Conservation (phyloP, 78 protist genomes). For the Paulinella micropora region DNA sequence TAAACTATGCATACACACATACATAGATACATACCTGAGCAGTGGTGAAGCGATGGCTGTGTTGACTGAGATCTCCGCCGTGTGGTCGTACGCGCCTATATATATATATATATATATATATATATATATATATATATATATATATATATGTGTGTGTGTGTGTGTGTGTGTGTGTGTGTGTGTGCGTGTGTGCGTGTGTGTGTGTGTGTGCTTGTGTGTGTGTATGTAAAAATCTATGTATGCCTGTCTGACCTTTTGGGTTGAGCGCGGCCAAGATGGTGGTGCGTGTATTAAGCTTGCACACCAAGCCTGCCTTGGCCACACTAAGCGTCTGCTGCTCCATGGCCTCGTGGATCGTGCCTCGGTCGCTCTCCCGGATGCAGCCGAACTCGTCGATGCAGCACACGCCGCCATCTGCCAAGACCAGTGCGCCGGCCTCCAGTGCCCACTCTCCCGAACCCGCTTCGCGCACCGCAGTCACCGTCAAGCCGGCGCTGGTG, state of each 20-base stretch:
- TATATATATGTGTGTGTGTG: constrained; percentile 62
- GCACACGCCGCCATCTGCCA: constrained; percentile 97
- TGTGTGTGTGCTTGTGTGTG: too few relatives aligned
- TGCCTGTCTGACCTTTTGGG: too few relatives aligned
- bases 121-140: constrained; percentile 67
- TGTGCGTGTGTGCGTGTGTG: constrained; percentile 68
- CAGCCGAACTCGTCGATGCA: constrained; percentile 90
- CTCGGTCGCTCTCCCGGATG: constrained; percentile 61
- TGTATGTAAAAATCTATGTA: too few relatives aligned
- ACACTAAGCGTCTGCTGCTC: constrained; percentile 94
- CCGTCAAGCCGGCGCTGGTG: constrained; percentile 74
- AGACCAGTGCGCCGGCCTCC: constrained; percentile 92
- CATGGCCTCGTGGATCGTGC: constrained; percentile 60
- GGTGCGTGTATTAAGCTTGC: constrained; percentile 69
- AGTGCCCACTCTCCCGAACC: constrained; percentile 48
- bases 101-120: too few relatives aligned
- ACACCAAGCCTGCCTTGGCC: constrained; percentile 91
- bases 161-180: constrained; percentile 66
- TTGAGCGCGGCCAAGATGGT: constrained; percentile 56
- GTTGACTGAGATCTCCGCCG: constrained; percentile 34
- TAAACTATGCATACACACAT: too few relatives aligned
- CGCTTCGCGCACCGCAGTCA: constrained; percentile 43
- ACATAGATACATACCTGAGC: background rate
- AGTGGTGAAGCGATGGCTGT: constrained; percentile 71
- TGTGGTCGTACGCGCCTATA: constrained; percentile 5